Evolutionary conservation across 2,329 filamentous ascomycete genomes (phyloP), one percentile per base, ranked within the genome.

Genomic region (Aspergillus uvarum): DNA sequence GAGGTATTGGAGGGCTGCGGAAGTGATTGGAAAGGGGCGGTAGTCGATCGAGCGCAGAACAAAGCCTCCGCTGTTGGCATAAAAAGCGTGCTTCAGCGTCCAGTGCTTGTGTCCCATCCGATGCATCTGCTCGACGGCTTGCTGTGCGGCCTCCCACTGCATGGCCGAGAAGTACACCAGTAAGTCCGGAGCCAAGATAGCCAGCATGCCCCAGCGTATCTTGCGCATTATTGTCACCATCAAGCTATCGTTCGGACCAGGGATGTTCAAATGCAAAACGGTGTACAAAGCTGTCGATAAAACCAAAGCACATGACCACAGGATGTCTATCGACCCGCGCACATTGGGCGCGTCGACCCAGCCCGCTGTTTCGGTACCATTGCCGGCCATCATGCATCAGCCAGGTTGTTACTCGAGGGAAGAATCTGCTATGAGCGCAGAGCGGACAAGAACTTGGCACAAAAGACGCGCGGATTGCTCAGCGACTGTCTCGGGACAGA

Each of bases 41-140:
- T 51, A 51, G 32, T 50, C 47, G 11, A 19, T 51, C 55, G 55
- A 51, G 1, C 24, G 35, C 16, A 51, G 48, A n/a, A 57, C 35
- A 21, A 57, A 51, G 32, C 55, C 55, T 5, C 55, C 55, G 22
- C 48, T 52, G 29, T 57, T 51, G 32, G 55, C 55, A n/a, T 51
- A 51, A 24, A 57, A 57, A 22, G 55, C 55, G 48, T 57, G 55
- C 11, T 51, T 44, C 7, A 51, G 21, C 3, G 55, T 29, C 48
- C 55, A 57, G 19, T 51, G 31, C 35, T 51, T 47, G 48, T 57
- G 44, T 4, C 55, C 55, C 16, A 57, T 24, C 5, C 19, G 21
- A 16, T 51, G 49, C 48, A 57, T 51, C 26, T 22, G 19, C 16
- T 21, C 10, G 21, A 57, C 55, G 3, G 55, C 50, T n/a, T 57